Percentiles rank a stretch among this genome's conserved stretches.
phyloP scores from a whole-genome alignment of 257 asterid genomes.

The Cynanchum wilfordii region DNA sequence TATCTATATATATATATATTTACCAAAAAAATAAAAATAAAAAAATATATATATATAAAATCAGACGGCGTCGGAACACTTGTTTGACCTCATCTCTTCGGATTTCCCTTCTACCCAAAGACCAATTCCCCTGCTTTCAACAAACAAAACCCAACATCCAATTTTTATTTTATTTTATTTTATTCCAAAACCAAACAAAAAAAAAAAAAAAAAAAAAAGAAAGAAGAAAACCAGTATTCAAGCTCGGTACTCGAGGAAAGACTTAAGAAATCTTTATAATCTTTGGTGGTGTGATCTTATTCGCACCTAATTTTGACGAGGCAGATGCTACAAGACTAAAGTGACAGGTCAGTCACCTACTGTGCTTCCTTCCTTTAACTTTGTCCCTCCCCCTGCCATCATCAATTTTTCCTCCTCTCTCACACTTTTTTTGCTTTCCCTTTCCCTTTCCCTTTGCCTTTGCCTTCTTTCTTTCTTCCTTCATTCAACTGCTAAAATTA shows the following conservation, averaged over 20 bases:
- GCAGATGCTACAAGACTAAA: constrained; percentile 38
- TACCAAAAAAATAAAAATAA: too few relatives aligned
- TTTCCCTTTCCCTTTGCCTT: too few relatives aligned
- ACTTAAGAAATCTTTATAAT: constrained; percentile 2
- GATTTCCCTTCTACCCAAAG: constrained; percentile 2
- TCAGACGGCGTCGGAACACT: constrained; percentile 35
- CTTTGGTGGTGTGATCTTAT: constrained; percentile 37
- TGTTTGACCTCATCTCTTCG: constrained; percentile 42
- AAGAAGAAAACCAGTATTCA: background rate
- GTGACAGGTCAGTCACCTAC: constrained; percentile 72
- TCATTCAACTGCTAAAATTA: background rate
- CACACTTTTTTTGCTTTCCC: too few relatives aligned
- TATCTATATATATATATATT: background rate
- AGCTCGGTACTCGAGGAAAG: constrained; percentile 3
- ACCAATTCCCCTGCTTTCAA: constrained; percentile 16
- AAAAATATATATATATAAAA: background rate
- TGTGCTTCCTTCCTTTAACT: constrained; percentile 41
- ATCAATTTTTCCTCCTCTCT: background rate
- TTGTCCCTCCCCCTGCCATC: constrained; percentile 29
- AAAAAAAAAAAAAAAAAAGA: too few relatives aligned
- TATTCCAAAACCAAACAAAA: background rate
- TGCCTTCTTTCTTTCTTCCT: background rate
- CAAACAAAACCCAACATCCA: too few relatives aligned
- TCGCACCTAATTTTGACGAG: constrained; percentile 72
- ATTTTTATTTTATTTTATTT: too few relatives aligned